Evolutionary conservation across 1,284 basidiomycete genomes (phyloP).

Genomic region (Cutaneotrichosporon cavernicola): DNA sequence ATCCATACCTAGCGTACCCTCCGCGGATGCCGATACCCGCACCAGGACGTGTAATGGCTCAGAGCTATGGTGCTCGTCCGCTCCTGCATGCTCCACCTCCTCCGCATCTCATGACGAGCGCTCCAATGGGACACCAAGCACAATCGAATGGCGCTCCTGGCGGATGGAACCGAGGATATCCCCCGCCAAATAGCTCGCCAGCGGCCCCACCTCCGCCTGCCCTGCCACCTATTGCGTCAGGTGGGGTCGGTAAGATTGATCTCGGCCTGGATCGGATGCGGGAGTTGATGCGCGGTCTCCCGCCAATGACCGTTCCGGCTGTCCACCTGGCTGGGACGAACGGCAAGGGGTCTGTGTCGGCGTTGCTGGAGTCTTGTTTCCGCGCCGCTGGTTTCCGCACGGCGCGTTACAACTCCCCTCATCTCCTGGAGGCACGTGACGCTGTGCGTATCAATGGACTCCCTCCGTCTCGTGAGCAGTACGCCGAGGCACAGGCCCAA

Average conservation of each 20-base stretch:
- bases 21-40: constrained; percentile 3
- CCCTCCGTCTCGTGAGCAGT: constrained; percentile 60
- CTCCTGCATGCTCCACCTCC: constrained; percentile 4
- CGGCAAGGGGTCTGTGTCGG: constrained; percentile 91
- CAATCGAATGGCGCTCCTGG: not conserved
- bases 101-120: not conserved
- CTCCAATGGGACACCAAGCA: constrained; percentile 6
- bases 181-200: not conserved
- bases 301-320: constrained; percentile 72
- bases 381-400: constrained; percentile 61
- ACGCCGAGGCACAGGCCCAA: constrained; percentile 56
- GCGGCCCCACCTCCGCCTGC: not conserved
- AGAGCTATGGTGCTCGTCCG: not conserved
- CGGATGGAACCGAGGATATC: constrained; percentile 8
- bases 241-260: constrained; percentile 60
- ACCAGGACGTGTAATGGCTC: not conserved
- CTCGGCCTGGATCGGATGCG: constrained; percentile 72
- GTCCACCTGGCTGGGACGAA: constrained; percentile 95
- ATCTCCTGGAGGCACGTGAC: constrained; percentile 77
- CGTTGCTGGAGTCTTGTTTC: constrained; percentile 76
- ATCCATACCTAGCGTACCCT: constrained; percentile 3
- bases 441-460: constrained; percentile 68
- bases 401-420: constrained; percentile 90
- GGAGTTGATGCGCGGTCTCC: constrained; percentile 62
- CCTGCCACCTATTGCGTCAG: not conserved